Percentiles rank a stretch among this genome's conserved stretches.
Evolutionary conservation across 2,329 filamentous ascomycete genomes (phyloP).

Genomic region (Sporothrix inflata): DNA sequence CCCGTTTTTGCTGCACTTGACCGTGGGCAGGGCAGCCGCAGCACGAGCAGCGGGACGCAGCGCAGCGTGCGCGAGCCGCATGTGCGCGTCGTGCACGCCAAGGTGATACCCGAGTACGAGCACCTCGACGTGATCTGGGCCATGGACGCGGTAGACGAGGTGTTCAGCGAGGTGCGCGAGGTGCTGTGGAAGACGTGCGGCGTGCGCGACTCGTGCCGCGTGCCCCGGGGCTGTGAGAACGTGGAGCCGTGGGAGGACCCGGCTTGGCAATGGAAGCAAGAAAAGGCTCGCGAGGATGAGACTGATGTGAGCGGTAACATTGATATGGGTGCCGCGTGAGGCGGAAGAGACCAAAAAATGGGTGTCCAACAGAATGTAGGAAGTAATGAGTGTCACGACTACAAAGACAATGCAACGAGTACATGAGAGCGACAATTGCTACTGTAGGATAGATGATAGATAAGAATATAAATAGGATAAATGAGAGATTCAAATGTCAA

Average conservation of each 20-base stretch:
- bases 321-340: background rate
- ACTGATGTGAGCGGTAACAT: background rate
- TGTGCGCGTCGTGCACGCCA: slow-evolving; percentile 78
- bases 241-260: slow-evolving; percentile 46
- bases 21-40: slow-evolving; percentile 17
- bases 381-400: background rate
- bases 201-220: slow-evolving; percentile 57
- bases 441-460: background rate
- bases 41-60: slow-evolving; percentile 18
- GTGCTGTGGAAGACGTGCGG: slow-evolving; percentile 79
- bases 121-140: slow-evolving; percentile 96
- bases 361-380: background rate
- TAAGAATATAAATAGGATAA: background rate
- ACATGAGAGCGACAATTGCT: background rate
- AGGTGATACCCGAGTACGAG: slow-evolving; percentile 84
- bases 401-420: background rate
- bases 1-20: slow-evolving; percentile 36
- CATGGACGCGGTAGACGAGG: slow-evolving; percentile 81
- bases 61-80: slow-evolving; percentile 72
- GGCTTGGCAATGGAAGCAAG: background rate
- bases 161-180: slow-evolving; percentile 78
- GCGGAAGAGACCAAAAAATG: background rate
- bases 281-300: background rate
- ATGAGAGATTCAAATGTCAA: background rate
- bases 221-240: slow-evolving; percentile 66